phyloP scores from a whole-genome alignment of 1,139 yeast species.

The Blastobotrys ciferrii region DNA sequence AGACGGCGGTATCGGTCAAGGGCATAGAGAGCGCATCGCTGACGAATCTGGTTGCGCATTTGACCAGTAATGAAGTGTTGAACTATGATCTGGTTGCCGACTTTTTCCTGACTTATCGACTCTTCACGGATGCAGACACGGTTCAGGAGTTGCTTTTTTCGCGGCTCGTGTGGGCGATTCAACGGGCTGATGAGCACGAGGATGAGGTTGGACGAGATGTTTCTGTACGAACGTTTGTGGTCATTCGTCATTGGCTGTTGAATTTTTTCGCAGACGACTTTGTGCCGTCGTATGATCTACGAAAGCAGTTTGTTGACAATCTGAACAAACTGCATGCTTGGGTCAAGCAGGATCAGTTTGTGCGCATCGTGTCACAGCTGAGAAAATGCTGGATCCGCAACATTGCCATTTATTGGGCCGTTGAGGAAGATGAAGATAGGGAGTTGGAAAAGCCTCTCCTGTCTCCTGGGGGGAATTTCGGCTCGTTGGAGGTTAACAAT shows the following conservation, averaged over 20 bases:
- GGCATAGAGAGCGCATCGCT: neutral
- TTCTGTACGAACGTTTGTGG: conserved; percentile 81
- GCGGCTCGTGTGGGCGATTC: conserved; percentile 71
- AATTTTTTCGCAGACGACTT: conserved; percentile 47
- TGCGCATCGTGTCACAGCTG: conserved; percentile 37
- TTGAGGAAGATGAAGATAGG: conserved; percentile 18
- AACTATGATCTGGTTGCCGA: conserved; percentile 80
- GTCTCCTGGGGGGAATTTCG: conserved; percentile 29
- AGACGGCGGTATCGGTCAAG: neutral
- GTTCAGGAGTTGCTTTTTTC: conserved; percentile 61
- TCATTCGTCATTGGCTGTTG: conserved; percentile 82
- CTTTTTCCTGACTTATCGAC: conserved; percentile 79
- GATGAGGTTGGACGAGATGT: conserved; percentile 59
- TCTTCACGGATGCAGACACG: conserved; percentile 57
- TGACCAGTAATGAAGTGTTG: conserved; percentile 75
- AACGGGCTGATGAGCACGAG: conserved; percentile 21
- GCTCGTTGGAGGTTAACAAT: conserved; percentile 15
- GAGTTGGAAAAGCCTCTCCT: neutral
- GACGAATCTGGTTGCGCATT: conserved; percentile 54
- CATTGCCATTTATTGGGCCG: conserved; percentile 37
- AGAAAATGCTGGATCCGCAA: conserved; percentile 38
- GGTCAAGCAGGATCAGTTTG: conserved; percentile 28
- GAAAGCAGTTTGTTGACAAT: conserved; percentile 32
- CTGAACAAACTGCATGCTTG: conserved; percentile 33
- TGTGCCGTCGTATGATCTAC: conserved; percentile 35